Conservation (phyloP, 176 grass and related monocot species). For the Hordeum marinum region DNA sequence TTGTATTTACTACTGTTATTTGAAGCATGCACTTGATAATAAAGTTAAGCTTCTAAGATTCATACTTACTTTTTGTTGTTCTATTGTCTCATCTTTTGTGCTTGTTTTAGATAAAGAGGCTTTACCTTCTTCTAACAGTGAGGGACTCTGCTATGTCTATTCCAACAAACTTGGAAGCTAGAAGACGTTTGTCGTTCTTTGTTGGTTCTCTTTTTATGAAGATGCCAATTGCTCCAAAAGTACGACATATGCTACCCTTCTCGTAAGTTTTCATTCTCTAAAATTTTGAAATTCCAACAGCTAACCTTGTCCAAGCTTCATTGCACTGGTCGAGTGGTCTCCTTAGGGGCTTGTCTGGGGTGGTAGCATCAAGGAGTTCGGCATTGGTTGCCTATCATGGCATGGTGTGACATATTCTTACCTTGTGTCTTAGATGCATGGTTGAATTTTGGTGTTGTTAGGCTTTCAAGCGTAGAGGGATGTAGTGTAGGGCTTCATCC, state of each 20-base stretch:
- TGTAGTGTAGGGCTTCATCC: no score
- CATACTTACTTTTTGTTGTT: not conserved
- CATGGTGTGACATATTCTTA: no score
- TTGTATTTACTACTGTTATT: not conserved
- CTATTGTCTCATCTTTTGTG: not conserved
- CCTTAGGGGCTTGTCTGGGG: not conserved
- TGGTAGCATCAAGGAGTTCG: no score
- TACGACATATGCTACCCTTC: slow-evolving; percentile 87
- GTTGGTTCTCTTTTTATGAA: slow-evolving; percentile 94
- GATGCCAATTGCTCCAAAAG: slow-evolving; percentile 83
- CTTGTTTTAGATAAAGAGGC: slow-evolving; percentile 74
- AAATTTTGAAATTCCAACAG: not conserved
- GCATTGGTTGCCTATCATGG: no score
- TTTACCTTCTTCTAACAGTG: slow-evolving; percentile 75
- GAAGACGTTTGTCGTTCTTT: slow-evolving; percentile 87
- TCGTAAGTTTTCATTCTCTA: slow-evolving; percentile 65
- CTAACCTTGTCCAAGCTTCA: no score
- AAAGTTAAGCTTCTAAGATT: not conserved
- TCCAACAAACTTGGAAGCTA: slow-evolving; percentile 83
- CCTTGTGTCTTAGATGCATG: no score
- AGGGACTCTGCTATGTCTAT: slow-evolving; percentile 94
- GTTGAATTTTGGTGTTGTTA: no score
- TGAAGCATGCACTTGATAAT: not conserved
- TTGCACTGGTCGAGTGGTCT: no score
- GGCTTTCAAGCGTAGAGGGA: no score